phyloP scores from a whole-genome alignment of 202 grass and related monocot species.

The Bolboschoenoplectus hybrid region DNA sequence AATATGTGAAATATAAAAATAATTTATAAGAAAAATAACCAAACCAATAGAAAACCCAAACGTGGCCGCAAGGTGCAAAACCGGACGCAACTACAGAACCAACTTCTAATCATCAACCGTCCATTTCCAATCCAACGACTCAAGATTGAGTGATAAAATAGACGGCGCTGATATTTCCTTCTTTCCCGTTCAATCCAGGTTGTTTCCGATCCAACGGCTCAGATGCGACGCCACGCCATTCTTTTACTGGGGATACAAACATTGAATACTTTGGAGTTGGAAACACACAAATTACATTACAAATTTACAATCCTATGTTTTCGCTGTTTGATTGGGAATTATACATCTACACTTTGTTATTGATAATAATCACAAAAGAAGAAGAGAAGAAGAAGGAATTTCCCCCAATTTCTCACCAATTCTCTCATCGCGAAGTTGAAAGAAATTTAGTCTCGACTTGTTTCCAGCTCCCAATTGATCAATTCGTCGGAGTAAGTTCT shows the following conservation, averaged over 20 bases:
- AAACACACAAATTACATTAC: constrained; percentile 17
- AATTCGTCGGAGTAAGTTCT: constrained; percentile 26
- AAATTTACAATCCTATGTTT: constrained; percentile 12
- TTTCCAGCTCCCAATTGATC: neutral
- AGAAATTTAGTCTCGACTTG: neutral
- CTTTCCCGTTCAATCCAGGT: neutral
- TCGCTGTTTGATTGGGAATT: constrained; percentile 19
- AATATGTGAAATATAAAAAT: no score
- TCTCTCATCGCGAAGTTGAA: neutral
- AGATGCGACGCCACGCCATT: neutral
- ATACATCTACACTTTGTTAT: constrained; percentile 29
- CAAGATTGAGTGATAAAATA: neutral
- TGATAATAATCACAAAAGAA: constrained; percentile 20
- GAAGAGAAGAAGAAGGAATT: neutral
- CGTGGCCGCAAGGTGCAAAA: neutral
- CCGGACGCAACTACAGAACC: neutral
- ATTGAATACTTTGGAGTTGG: neutral
- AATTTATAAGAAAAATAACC: neutral
- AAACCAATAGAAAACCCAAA: neutral
- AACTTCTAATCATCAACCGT: neutral
- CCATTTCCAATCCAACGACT: constrained; percentile 5
- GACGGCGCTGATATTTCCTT: neutral
- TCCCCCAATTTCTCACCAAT: neutral
- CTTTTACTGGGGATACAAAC: constrained; percentile 9
- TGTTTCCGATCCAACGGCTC: constrained; percentile 4